Evolutionary conservation across 106 monocot genomes (phyloP).

Genomic region (Hemerocallis citrina): DNA sequence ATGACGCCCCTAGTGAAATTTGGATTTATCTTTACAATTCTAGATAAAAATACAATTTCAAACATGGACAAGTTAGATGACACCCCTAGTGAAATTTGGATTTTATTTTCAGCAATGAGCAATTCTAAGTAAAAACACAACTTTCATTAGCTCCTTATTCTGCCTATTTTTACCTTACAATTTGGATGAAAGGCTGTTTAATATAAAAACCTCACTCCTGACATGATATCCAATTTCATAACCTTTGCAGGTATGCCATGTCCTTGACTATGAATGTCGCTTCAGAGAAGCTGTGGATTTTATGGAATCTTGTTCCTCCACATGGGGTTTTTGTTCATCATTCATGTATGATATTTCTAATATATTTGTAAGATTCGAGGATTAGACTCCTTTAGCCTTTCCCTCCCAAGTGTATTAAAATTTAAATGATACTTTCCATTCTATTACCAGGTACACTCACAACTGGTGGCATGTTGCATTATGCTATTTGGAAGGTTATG

Average conservation of each 20-base stretch:
- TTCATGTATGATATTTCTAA: conserved; percentile 53
- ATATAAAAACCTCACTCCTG: background rate
- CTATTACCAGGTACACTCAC: conserved; percentile 52
- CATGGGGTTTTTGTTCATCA: conserved; percentile 61
- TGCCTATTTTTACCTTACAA: background rate
- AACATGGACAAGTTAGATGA: background rate
- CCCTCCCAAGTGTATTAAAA: background rate
- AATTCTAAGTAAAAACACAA: background rate
- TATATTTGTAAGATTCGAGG: background rate
- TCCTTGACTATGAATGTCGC: conserved; percentile 66
- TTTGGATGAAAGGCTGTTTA: background rate
- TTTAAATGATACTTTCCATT: background rate
- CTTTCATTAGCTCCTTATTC: background rate
- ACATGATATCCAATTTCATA: background rate
- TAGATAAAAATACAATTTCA: background rate
- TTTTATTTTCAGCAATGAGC: too few species aligned
- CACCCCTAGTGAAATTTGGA: background rate
- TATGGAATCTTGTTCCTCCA: conserved; percentile 68
- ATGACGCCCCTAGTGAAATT: background rate
- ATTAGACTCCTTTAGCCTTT: background rate
- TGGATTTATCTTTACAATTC: background rate
- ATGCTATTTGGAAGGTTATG: conserved; percentile 84
- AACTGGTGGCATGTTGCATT: conserved; percentile 96
- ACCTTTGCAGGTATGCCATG: conserved; percentile 66
- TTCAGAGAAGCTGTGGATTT: conserved; percentile 78